Conservation (phyloP, 2,329 filamentous ascomycete species). For the Coleophoma crateriformis region DNA sequence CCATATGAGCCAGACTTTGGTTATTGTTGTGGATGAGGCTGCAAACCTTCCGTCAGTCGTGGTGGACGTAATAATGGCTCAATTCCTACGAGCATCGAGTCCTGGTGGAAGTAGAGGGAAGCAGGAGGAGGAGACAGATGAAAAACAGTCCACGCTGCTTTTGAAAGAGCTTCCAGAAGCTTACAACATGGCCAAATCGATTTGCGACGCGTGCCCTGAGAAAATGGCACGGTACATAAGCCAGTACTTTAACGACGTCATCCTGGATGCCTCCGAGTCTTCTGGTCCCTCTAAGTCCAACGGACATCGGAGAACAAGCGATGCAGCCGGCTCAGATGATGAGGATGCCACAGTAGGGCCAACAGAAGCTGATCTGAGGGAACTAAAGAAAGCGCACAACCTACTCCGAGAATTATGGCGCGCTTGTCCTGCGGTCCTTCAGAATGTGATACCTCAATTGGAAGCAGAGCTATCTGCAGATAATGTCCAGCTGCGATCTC, state of each 20-base stretch:
- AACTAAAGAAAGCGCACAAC: slow-evolving; percentile 83
- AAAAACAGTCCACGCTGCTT: slow-evolving; percentile 77
- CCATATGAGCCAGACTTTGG: slow-evolving; percentile 81
- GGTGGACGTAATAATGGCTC: slow-evolving; percentile 88
- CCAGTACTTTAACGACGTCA: slow-evolving; percentile 95
- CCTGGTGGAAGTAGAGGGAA: slow-evolving; percentile 49
- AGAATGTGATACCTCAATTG: slow-evolving; percentile 89
- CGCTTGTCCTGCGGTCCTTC: slow-evolving; percentile 79
- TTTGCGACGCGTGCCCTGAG: slow-evolving; percentile 84
- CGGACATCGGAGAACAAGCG: slow-evolving; percentile 41
- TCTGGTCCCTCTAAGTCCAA: slow-evolving; percentile 39
- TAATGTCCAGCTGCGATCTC: slow-evolving; percentile 75
- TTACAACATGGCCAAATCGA: slow-evolving; percentile 93
- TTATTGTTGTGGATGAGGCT: slow-evolving; percentile 82
- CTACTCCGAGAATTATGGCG: slow-evolving; percentile 91
- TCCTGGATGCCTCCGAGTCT: slow-evolving; percentile 74
- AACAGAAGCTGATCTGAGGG: slow-evolving; percentile 78
- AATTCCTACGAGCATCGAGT: slow-evolving; percentile 86
- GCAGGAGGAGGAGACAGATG: slow-evolving; percentile 49
- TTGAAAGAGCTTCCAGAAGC: slow-evolving; percentile 84
- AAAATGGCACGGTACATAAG: slow-evolving; percentile 94
- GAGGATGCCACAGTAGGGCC: slow-evolving; percentile 56
- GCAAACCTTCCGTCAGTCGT: slow-evolving; percentile 72
- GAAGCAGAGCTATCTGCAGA: slow-evolving; percentile 90
- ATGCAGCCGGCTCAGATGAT: slow-evolving; percentile 56